These are phyloP conservation scores for Castanea crenata DNA, from an alignment of 306 rosid species.

Conservation along the genomic window DNA sequence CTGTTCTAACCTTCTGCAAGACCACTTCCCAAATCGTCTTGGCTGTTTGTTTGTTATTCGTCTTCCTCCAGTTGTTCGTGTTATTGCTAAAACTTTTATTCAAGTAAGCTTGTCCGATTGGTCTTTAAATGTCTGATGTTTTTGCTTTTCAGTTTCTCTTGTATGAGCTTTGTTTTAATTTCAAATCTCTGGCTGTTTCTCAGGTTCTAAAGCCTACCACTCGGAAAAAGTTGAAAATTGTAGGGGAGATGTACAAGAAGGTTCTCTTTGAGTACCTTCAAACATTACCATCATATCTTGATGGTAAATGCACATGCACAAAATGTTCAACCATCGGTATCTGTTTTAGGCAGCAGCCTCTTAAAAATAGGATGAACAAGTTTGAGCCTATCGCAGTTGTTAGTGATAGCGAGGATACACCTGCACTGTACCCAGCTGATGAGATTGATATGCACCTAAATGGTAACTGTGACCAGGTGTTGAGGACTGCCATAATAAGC, in stretches of 20 bases:
- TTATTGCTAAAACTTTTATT: constrained; percentile 78
- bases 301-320: constrained; percentile 72
- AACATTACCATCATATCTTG: constrained; percentile 65
- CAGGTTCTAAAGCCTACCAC: constrained; percentile 82
- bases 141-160: background rate
- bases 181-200: constrained; percentile 10
- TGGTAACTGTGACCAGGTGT: constrained; percentile 42
- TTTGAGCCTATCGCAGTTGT: constrained; percentile 19
- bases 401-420: constrained; percentile 22
- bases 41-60: constrained; percentile 81
- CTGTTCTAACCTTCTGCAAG: constrained; percentile 87
- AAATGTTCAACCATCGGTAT: constrained; percentile 52
- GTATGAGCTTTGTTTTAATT: too few species aligned
- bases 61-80: constrained; percentile 85
- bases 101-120: constrained; percentile 47
- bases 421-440: constrained; percentile 22
- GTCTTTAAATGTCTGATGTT: background rate
- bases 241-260: constrained; percentile 58
- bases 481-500: constrained; percentile 68
- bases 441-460: constrained; percentile 34
- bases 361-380: constrained; percentile 33
- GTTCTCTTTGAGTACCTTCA: constrained; percentile 56
- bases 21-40: constrained; percentile 91
- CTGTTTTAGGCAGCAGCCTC: constrained; percentile 25
- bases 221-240: constrained; percentile 70